Evolutionary conservation across 805 yeast genomes (phyloP).

Genomic region (Wickerhamomyces alni): DNA sequence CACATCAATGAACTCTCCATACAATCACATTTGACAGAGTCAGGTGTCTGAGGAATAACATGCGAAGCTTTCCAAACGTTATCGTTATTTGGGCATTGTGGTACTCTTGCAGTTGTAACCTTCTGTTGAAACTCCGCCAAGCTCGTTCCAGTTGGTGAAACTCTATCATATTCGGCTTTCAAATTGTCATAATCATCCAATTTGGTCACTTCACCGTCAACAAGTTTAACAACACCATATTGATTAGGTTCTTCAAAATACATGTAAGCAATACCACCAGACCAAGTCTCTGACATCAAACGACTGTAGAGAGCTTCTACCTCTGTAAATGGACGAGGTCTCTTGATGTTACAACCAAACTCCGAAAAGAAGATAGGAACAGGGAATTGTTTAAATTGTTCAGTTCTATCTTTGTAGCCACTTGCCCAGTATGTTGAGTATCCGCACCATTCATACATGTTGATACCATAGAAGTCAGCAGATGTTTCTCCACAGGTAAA

Average conservation of each 20-base stretch:
- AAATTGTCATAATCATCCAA: conserved; percentile 55
- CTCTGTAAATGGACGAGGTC: conserved; percentile 70
- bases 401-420: conserved; percentile 62
- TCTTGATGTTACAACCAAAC: conserved; percentile 66
- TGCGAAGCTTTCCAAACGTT: conserved; percentile 56
- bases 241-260: conserved; percentile 71
- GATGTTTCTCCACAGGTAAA: conserved; percentile 70
- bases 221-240: conserved; percentile 61
- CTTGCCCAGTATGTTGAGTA: conserved; percentile 52
- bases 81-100: conserved; percentile 47
- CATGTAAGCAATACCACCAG: conserved; percentile 84
- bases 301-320: conserved; percentile 57
- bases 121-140: conserved; percentile 25
- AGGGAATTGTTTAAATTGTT: conserved; percentile 56
- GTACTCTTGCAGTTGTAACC: conserved; percentile 21
- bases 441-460: conserved; percentile 90
- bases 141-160: conserved; percentile 40
- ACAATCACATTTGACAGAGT: conserved; percentile 55
- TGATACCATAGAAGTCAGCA: conserved; percentile 77
- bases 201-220: conserved; percentile 39
- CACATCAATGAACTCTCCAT: conserved; percentile 49
- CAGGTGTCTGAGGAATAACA: conserved; percentile 64
- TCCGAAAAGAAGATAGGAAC: conserved; percentile 76
- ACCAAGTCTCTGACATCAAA: conserved; percentile 75
- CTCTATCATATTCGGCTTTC: conserved; percentile 42